Conservation (phyloP, 768 basidiomycete species). For the Boletus insuetus region DNA sequence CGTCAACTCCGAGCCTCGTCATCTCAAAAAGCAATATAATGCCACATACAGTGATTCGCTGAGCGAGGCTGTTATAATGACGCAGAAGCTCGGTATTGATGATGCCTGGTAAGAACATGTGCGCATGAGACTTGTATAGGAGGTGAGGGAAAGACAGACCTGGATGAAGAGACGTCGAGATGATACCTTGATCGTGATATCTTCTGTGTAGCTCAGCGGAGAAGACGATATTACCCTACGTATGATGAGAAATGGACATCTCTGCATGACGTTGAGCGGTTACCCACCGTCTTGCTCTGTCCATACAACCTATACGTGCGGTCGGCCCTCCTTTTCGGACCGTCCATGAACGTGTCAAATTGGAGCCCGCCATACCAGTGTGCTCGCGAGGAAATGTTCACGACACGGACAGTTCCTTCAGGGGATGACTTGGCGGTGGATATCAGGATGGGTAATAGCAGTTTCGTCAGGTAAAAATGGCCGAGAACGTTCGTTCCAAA, state of each 20-base stretch:
- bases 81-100: conserved; percentile 5
- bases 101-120: background rate
- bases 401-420: conserved; percentile 29
- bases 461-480: conserved; percentile 9
- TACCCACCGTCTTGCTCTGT: conserved; percentile 18
- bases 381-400: conserved; percentile 29
- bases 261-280: background rate
- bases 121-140: background rate
- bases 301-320: conserved; percentile 27
- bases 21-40: background rate
- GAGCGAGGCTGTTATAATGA: background rate
- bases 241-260: background rate
- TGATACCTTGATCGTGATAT: conserved; percentile 43
- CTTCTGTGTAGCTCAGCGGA: conserved; percentile 45
- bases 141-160: conserved; percentile 20
- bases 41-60: background rate
- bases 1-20: no score
- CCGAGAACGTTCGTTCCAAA: conserved; percentile 12
- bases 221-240: conserved; percentile 43
- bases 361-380: conserved; percentile 24
- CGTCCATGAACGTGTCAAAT: conserved; percentile 40
- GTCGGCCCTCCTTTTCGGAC: conserved; percentile 32
- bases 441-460: conserved; percentile 17
- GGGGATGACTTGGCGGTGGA: conserved; percentile 23
- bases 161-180: conserved; percentile 45